Conservation (phyloP, 2,329 filamentous ascomycete genomes). For the Meredithiella fracta region DNA sequence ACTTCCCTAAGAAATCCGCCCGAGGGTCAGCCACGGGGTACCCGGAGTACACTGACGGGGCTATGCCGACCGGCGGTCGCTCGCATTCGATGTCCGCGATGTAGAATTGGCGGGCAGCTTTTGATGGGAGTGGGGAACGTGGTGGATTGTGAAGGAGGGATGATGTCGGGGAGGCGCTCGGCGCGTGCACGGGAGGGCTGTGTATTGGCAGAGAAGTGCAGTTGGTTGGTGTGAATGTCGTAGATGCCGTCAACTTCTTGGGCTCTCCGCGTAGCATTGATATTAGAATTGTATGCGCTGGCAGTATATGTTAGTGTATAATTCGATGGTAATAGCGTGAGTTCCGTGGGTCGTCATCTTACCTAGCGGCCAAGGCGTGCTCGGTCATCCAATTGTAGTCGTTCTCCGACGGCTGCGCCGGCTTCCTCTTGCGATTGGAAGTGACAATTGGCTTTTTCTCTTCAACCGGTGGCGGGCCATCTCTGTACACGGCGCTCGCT, state of each 20-base stretch:
- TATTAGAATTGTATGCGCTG: constrained; percentile 69
- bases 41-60: constrained; percentile 28
- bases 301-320: constrained; percentile 16
- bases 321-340: too few species aligned
- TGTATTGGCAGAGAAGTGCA: constrained; percentile 76
- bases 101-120: constrained; percentile 38
- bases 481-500: constrained; percentile 89
- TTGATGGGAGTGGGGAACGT: constrained; percentile 32
- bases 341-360: constrained; percentile 18
- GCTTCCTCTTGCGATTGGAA: constrained; percentile 67
- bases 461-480: constrained; percentile 55
- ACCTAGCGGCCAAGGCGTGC: constrained; percentile 84
- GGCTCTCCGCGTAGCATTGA: constrained; percentile 47
- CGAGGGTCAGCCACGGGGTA: constrained; percentile 24
- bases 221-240: constrained; percentile 81
- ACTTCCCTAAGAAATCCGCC: constrained; percentile 32
- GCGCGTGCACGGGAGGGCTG: constrained; percentile 79
- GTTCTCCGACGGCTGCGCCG: constrained; percentile 72
- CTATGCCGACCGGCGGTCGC: constrained; percentile 31
- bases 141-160: constrained; percentile 18
- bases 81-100: constrained; percentile 40
- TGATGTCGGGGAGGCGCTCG: constrained; percentile 32
- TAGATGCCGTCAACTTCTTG: constrained; percentile 64
- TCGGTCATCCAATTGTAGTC: constrained; percentile 94
- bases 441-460: constrained; percentile 9